Conservation (phyloP, 1,284 basidiomycete species). For the Rhodotorula glutinis region DNA sequence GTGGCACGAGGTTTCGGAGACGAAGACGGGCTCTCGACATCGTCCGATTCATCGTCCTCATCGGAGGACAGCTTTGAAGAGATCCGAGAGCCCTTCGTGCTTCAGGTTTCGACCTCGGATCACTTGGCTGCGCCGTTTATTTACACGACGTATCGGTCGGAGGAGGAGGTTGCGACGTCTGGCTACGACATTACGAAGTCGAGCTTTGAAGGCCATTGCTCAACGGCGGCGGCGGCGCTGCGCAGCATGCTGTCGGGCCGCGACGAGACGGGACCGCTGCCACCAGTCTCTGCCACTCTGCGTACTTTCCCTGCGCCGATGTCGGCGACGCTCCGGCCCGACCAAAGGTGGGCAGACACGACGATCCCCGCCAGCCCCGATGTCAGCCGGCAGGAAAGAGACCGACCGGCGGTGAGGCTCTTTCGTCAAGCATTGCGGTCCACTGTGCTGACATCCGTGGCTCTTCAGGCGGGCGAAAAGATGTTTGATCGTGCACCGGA, state of each 20-base stretch:
- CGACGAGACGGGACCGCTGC: neutral
- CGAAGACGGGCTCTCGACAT: conserved; percentile 6
- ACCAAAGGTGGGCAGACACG: neutral
- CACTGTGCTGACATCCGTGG: neutral
- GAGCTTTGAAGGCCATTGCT: conserved; percentile 29
- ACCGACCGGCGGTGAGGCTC: conserved; percentile 20
- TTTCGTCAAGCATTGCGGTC: neutral
- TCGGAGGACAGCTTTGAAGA: neutral
- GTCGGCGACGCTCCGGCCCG: neutral
- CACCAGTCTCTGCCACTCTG: conserved; percentile 12
- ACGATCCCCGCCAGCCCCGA: neutral
- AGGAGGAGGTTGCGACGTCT: conserved; percentile 2
- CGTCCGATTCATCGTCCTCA: neutral
- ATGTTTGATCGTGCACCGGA: conserved; percentile 29
- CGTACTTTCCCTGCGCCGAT: neutral
- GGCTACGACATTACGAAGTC: conserved; percentile 12
- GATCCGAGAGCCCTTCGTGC: neutral
- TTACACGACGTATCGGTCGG: conserved; percentile 4
- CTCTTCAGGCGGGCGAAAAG: conserved; percentile 27
- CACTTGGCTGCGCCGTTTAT: neutral
- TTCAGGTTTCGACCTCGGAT: neutral
- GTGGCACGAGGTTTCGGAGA: conserved; percentile 10
- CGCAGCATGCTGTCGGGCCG: conserved; percentile 11
- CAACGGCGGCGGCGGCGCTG: conserved; percentile 22
- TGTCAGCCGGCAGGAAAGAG: conserved; percentile 19